Percentiles rank a stretch among this genome's conserved stretches.
phyloP scores from a whole-genome alignment of 805 yeast genomes.

The Jamesozyma spencerorum region DNA sequence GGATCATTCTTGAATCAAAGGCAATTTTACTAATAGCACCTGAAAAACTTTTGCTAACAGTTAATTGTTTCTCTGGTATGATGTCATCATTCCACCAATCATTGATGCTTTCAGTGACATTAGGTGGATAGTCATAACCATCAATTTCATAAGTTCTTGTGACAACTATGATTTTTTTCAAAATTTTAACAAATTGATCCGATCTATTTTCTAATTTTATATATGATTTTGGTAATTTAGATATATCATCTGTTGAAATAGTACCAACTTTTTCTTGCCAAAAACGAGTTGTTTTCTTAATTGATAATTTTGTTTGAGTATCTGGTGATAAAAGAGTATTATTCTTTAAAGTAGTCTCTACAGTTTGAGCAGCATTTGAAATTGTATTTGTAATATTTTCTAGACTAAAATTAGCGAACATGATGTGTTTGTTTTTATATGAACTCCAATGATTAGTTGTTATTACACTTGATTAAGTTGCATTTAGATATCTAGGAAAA shows the following conservation, averaged over 20 bases:
- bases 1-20: conserved; percentile 39
- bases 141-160: conserved; percentile 62
- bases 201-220: conserved; percentile 56
- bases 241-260: conserved; percentile 45
- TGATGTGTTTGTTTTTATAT: neutral
- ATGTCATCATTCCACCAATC: conserved; percentile 38
- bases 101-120: conserved; percentile 53
- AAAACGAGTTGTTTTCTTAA: conserved; percentile 24
- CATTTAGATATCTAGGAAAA: no score
- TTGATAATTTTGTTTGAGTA: conserved; percentile 24
- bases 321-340: conserved; percentile 24
- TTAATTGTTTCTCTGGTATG: conserved; percentile 15
- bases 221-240: conserved; percentile 69
- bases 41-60: conserved; percentile 56
- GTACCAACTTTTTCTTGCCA: conserved; percentile 55
- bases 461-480: neutral
- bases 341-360: conserved; percentile 23
- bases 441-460: neutral
- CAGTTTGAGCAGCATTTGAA: conserved; percentile 25
- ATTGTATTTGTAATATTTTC: conserved; percentile 26
- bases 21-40: conserved; percentile 59
- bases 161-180: conserved; percentile 42
- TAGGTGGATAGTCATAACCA: conserved; percentile 78
- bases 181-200: conserved; percentile 53
- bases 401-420: conserved; percentile 21